These are phyloP conservation scores for Colletotrichum trifolii DNA, from an alignment of 2,329 filamentous ascomycete species.

Conservation along the genomic window DNA sequence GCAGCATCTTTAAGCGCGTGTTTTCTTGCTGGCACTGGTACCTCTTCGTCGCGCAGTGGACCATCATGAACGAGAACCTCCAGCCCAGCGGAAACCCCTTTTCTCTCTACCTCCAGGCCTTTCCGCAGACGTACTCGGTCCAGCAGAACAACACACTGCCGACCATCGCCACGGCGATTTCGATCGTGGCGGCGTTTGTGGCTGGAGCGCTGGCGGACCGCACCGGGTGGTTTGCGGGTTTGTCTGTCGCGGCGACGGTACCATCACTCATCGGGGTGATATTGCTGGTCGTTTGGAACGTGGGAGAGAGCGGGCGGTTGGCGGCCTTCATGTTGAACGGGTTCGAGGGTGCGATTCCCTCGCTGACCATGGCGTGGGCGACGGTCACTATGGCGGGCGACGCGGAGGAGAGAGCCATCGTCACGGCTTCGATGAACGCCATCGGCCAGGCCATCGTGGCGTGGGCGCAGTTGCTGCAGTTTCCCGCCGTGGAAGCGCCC, in stretches of 20 bases:
- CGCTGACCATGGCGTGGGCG: constrained; percentile 53
- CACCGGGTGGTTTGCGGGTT: constrained; percentile 49
- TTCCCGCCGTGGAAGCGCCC: constrained; percentile 49
- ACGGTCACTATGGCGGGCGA: constrained; percentile 50
- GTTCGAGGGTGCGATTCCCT: constrained; percentile 48
- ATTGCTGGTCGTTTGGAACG: constrained; percentile 49
- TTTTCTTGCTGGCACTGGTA: constrained; percentile 54
- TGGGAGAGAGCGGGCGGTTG: constrained; percentile 50
- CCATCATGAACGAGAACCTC: constrained; percentile 51
- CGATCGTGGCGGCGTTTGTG: constrained; percentile 48
- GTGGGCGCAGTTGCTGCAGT: constrained; percentile 52
- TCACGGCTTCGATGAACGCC: constrained; percentile 56
- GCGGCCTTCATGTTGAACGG: constrained; percentile 51
- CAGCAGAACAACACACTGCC: constrained; percentile 54
- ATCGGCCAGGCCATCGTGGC: constrained; percentile 55
- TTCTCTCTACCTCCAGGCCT: constrained; percentile 53
- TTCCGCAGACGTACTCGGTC: constrained; percentile 49
- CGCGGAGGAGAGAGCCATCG: constrained; percentile 53
- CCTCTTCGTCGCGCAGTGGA: constrained; percentile 51
- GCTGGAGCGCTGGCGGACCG: constrained; percentile 48
- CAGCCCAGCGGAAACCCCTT: constrained; percentile 49
- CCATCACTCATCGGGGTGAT: constrained; percentile 47
- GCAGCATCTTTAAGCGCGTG: constrained; percentile 49
- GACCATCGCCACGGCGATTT: constrained; percentile 52
- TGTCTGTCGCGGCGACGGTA: constrained; percentile 44